Base-by-base conservation (phyloP, 2,329 filamentous ascomycete species). In the Botrytis cinerea region DNA sequence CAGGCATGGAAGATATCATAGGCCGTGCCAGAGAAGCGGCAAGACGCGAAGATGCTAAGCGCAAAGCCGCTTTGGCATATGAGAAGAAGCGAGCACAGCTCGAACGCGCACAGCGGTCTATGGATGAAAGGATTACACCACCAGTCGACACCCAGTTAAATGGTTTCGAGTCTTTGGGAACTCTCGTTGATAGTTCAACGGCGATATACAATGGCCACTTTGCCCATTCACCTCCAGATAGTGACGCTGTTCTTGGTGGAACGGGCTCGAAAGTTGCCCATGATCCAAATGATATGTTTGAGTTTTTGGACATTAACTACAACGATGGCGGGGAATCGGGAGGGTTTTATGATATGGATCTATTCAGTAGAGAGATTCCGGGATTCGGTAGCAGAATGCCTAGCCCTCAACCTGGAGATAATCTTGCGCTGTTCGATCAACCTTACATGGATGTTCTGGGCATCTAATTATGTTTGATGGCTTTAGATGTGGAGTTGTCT, bases 1-100 rank as follows among this genome's bases (percentile, higher is more conserved):
- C 93, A 14, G 90, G 93, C 73, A 94, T 96, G 75, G 79, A 80
- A 18, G 71, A 78, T 22, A 73, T 74, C n/a, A 75, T 78, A 75
- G 38, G 46, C 18, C 48, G 35, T 57, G 66, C 69, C 45, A 71
- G 69, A 61, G 66, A 40, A 7, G 7, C 35, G 48, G 66, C 66
- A 25, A 57, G 66, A 18, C 66, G 48, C 32, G 66, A 69, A 38
- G 66, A 69, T 43, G 66, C 66, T 57, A 43, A 43, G 38, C 66
- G 66, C 10, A 69, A 57, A 57, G 66, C 66, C 9, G 38, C n/a
- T 43, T 57, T 69, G 28, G 48, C 35, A 69, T 66, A n/a, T 35
- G 63, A 66, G 63, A 66, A 46, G 45, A 35, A 35, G 25, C 66
- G 38, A 4, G 66, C 66, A 57, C 48, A 69, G 38, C 48, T 69